Evolutionary conservation across 1,139 yeast genomes (phyloP), one percentile per base, ranked within the genome.

Genomic region (Taiozyma sp.): DNA sequence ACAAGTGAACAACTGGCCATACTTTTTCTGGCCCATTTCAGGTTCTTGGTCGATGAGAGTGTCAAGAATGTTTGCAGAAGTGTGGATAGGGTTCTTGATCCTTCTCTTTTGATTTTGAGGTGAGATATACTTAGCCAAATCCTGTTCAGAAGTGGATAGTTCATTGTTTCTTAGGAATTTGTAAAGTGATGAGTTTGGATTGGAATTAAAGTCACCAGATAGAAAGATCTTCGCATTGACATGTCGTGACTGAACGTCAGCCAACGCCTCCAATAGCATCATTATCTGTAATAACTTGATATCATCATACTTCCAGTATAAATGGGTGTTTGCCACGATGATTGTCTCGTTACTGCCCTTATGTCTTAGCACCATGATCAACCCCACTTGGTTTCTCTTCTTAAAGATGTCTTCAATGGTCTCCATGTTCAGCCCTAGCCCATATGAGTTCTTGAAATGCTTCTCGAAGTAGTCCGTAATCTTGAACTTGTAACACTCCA

Each of bases 221-320:
- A 76, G 66, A 23, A 70, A 44, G 1, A 68, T 60, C 40, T 67
- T 65, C 53, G 69, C 30, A 54, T 64, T 44, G 55, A 61, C 48
- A 67, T 66, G 51, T 64, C 63, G 52, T 57, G 54, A 8, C 59
- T 60, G 46, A 57, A 57, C 49, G 57, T 64, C 51, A 60, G 63
- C 65, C 73, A 72, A 24, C 73, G 69, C 47, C 75, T 66, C 65
- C 62, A 80, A 68, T 14, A 81, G 65, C 13, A 79, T 65, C 62
- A 78, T 74, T n/a, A 80, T 71, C 59, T 81, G 87, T 45, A 80
- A 61, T 14, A 80, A 65, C 58, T 80, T 81, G 24, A 81, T 83
- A 56, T 80, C 83, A 52, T 76, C 75, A 52, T 68, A 75, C 54
- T 76, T 73, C 87, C 87, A 81, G 60, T 81, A 81, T n/a, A 81